A percentile compares a stretch with the other conserved stretches of the same genome.
Evolutionary conservation across 345 rosid species (phyloP).

Genomic region (Acer negundo): DNA sequence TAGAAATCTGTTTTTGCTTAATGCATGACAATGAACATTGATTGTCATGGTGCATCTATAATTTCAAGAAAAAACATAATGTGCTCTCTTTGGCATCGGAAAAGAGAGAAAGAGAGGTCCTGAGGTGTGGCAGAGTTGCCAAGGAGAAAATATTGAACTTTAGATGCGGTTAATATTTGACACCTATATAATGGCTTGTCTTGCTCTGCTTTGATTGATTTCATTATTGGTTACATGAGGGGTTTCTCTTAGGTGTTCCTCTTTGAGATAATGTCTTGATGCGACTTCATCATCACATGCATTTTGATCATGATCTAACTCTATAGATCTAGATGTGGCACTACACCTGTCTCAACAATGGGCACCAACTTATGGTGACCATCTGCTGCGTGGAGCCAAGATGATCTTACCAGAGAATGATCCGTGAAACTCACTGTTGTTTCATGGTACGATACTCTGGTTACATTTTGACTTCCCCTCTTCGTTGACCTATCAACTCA

Average conservation of each 20-base stretch:
- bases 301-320: background rate
- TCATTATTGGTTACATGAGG: background rate
- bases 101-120: no score
- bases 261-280: background rate
- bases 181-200: background rate
- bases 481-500: background rate
- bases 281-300: background rate
- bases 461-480: conserved; percentile 2
- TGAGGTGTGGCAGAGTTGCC: no score
- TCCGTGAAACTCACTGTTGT: conserved; percentile 11
- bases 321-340: background rate
- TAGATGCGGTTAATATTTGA: background rate
- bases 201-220: background rate
- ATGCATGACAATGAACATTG: no score
- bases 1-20: no score
- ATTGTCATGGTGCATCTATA: no score
- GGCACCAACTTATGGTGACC: conserved; percentile 9
- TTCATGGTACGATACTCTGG: conserved; percentile 13
- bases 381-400: conserved; percentile 15
- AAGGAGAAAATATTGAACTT: background rate
- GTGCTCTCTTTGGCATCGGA: background rate
- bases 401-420: conserved; percentile 8
- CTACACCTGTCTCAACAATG: conserved; percentile 11
- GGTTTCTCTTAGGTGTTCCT: background rate
- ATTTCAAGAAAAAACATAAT: no score